Evolutionary conservation across 805 yeast species (phyloP).

Genomic region (Isabelozyma rhagii): DNA sequence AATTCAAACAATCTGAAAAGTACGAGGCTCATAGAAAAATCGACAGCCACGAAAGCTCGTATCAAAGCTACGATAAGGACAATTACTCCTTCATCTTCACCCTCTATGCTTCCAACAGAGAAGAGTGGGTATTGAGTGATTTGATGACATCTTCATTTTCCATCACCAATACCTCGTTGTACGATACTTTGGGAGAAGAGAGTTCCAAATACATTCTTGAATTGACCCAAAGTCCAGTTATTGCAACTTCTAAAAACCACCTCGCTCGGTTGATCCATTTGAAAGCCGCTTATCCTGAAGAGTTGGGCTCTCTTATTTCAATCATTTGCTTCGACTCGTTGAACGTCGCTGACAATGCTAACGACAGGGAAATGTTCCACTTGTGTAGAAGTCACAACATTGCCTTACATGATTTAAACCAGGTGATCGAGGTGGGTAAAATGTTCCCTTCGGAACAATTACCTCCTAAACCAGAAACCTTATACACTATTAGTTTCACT

Average conservation of each 20-base stretch:
- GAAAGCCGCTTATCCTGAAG: slow-evolving; percentile 27
- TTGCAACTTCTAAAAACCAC: slow-evolving; percentile 53
- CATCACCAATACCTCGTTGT: slow-evolving; percentile 37
- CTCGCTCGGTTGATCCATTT: slow-evolving; percentile 46
- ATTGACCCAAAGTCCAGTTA: slow-evolving; percentile 38
- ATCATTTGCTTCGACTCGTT: slow-evolving; percentile 54
- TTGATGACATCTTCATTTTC: slow-evolving; percentile 29
- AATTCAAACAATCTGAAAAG: slow-evolving; percentile 12
- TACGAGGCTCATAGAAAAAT: slow-evolving; percentile 26
- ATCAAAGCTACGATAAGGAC: slow-evolving; percentile 26
- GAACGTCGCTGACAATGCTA: slow-evolving; percentile 10
- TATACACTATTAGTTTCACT: slow-evolving; percentile 42
- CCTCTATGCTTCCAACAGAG: slow-evolving; percentile 30
- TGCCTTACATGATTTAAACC: slow-evolving; percentile 29
- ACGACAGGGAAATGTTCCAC: slow-evolving; percentile 12
- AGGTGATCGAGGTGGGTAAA: slow-evolving; percentile 38
- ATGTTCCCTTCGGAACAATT: slow-evolving; percentile 19
- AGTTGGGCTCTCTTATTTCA: slow-evolving; percentile 43
- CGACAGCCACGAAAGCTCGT: slow-evolving; percentile 20
- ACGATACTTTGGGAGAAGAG: slow-evolving; percentile 38
- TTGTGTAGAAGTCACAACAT: slow-evolving; percentile 21
- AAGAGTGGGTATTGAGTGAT: slow-evolving; percentile 38
- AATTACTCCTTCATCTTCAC: slow-evolving; percentile 30
- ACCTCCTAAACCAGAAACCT: slow-evolving; percentile 30
- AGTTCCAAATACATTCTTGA: slow-evolving; percentile 31